Evolutionary conservation across 2,329 filamentous ascomycete genomes (phyloP), one percentile per base, ranked within the genome.

Genomic region (Neurospora sp.): DNA sequence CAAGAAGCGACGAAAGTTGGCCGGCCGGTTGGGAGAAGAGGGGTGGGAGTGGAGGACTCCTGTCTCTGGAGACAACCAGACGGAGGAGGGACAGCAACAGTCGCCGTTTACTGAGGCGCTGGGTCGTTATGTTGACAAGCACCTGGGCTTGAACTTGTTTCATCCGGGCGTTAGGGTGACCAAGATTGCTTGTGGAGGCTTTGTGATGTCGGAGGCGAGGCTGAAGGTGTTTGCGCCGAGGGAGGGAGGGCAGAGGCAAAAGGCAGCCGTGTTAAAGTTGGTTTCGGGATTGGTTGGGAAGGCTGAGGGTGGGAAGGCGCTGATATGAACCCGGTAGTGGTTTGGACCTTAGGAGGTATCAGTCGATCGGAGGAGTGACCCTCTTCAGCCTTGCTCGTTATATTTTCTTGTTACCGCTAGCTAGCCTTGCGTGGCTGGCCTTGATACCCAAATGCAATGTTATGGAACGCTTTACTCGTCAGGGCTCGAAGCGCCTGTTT

Each of bases 171-270:
- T 88, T 3, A 78, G 81, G 1, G 77, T 89, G 33, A 79, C 79
- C 13, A 85, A 86, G 72, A 81, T 89, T 38, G 85, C 85, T 0
- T 88, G 86, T 71, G 84, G 83, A 0, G 86, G 85, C 0, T 89
- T 89, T 70, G 83, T 84, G 43, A 77, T 88, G 11, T 84, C 84
- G 0, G 85, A 87, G 71, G 82, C 79, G 11, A 80, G 85, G 38
- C 68, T 88, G 23, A 88, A 88, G 76, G n/a, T 77, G n/a, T 76
- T 76, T 69, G 38, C 68, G 11, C 72, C 74, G 1, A 46, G 68
- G 13, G 36, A 19, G 33, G 19, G 66, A 2, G 28, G 68, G 13
- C 15, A 33, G 1, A 67, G 67, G 3, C 72, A 73, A 38, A 67
- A 66, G 19, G 39, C 7, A 3, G 73, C 72, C 0, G 72, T 72